phyloP scores from a whole-genome alignment of 306 rosid species.

The Medicago arabica region DNA sequence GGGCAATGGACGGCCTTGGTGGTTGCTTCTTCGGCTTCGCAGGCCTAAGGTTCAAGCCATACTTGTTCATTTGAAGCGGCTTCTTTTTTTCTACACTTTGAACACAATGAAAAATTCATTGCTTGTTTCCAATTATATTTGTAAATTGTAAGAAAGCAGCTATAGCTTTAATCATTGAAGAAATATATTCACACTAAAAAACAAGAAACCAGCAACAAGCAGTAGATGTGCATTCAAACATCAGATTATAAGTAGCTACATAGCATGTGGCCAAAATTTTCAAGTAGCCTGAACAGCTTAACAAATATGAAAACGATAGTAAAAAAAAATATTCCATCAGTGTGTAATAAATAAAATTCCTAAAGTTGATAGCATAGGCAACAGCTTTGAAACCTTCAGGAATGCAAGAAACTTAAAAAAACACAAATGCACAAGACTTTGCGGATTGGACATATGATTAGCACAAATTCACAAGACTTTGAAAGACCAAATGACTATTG shows the following conservation, averaged over 20 bases:
- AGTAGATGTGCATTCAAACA: conserved; percentile 17
- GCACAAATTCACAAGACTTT: too few relatives aligned
- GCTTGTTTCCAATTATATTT: conserved; percentile 14
- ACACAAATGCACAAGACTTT: not conserved
- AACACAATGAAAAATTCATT: conserved; percentile 19
- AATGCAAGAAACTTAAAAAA: not conserved
- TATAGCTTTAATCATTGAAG: not conserved
- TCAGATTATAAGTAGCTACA: conserved; percentile 2
- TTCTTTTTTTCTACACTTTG: conserved; percentile 31
- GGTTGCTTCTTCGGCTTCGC: conserved; percentile 63
- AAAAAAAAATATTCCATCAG: not conserved
- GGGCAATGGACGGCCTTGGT: conserved; percentile 57
- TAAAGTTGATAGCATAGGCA: not conserved
- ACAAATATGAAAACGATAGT: not conserved
- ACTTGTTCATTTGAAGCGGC: conserved; percentile 69
- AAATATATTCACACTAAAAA: not conserved
- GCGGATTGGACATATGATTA: not conserved
- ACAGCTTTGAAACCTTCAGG: not conserved
- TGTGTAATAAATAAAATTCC: not conserved
- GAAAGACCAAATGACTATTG: too few relatives aligned
- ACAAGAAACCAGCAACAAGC: not conserved
- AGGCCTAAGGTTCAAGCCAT: conserved; percentile 80
- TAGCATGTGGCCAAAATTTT: not conserved
- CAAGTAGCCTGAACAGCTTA: not conserved
- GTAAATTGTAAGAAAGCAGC: not conserved